These are phyloP conservation scores for Pichia nanzhaoensis DNA, from an alignment of 805 yeast genomes.

Conservation along the genomic window DNA sequence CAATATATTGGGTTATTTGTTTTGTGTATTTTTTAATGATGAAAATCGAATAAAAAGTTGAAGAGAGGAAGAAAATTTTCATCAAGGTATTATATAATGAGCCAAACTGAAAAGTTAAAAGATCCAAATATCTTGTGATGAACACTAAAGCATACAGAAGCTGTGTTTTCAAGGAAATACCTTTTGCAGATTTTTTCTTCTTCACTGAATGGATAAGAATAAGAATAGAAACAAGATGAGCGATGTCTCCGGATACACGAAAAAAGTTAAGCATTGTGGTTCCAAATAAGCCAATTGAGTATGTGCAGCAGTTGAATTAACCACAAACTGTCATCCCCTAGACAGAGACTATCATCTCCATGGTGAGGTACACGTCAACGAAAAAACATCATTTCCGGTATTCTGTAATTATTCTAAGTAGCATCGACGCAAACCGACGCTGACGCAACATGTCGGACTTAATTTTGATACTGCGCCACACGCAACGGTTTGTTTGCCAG, in stretches of 20 bases:
- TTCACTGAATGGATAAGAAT: slow-evolving; percentile 68
- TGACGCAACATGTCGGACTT: too few relatives aligned
- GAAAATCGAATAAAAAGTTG: slow-evolving; percentile 69
- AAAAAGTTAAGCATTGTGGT: slow-evolving; percentile 35
- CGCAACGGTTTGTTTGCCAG: too few relatives aligned
- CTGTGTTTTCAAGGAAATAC: slow-evolving; percentile 88
- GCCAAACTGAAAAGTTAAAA: slow-evolving; percentile 42
- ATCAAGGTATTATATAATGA: slow-evolving; percentile 72
- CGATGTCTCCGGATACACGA: slow-evolving; percentile 54
- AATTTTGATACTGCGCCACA: too few relatives aligned
- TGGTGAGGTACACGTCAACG: too few relatives aligned
- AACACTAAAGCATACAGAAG: slow-evolving; percentile 68
- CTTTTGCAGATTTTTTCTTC: slow-evolving; percentile 59
- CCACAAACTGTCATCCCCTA: too few relatives aligned
- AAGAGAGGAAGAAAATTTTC: slow-evolving; percentile 74
- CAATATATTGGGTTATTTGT: slow-evolving; percentile 55
- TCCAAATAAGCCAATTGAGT: not conserved
- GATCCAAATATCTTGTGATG: slow-evolving; percentile 64
- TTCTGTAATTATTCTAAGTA: too few relatives aligned
- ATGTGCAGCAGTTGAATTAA: too few relatives aligned
- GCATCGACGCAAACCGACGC: too few relatives aligned
- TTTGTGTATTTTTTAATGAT: slow-evolving; percentile 59
- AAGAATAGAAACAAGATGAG: slow-evolving; percentile 75
- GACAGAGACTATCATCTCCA: too few relatives aligned
- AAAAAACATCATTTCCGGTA: too few relatives aligned